A percentile compares a stretch with the other conserved stretches of the same genome.
phyloP scores from a whole-genome alignment of 106 monocot species.

The Hemerocallis citrina region DNA sequence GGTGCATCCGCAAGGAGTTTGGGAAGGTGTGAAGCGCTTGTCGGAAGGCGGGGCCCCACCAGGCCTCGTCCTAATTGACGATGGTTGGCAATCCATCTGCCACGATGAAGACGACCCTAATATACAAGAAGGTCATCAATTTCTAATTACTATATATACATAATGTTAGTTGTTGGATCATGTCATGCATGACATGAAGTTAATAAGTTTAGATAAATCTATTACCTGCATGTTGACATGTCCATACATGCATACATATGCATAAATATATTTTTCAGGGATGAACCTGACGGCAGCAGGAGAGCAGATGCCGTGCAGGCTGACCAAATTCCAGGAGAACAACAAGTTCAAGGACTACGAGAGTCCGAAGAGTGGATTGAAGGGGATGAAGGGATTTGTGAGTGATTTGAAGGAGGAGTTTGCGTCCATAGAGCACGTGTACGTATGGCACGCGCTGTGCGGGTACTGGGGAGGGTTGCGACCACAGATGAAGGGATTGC shows the following conservation, averaged over 20 bases:
- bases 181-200: too few relatives aligned
- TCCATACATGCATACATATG: too few relatives aligned
- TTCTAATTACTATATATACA: too few relatives aligned
- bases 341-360: slow-evolving; percentile 60
- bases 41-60: slow-evolving; percentile 78
- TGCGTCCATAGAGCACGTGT: slow-evolving; percentile 48
- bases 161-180: too few relatives aligned
- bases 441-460: slow-evolving; percentile 93
- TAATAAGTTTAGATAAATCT: too few relatives aligned
- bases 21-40: slow-evolving; percentile 51
- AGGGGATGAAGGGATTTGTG: slow-evolving; percentile 56
- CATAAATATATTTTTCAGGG: too few relatives aligned
- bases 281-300: slow-evolving; percentile 82
- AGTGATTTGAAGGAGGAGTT: slow-evolving; percentile 46
- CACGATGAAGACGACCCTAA: slow-evolving; percentile 59
- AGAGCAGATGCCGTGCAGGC: slow-evolving; percentile 93
- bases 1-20: slow-evolving; percentile 60
- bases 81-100: slow-evolving; percentile 89
- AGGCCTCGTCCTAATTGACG: slow-evolving; percentile 75
- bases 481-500: slow-evolving; percentile 30
- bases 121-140: background rate
- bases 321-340: slow-evolving; percentile 68
- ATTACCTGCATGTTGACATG: too few relatives aligned
- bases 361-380: slow-evolving; percentile 4
- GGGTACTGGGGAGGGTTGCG: slow-evolving; percentile 90